Conservation (phyloP, 1,139 yeast genomes). For the Pichia sp. region DNA sequence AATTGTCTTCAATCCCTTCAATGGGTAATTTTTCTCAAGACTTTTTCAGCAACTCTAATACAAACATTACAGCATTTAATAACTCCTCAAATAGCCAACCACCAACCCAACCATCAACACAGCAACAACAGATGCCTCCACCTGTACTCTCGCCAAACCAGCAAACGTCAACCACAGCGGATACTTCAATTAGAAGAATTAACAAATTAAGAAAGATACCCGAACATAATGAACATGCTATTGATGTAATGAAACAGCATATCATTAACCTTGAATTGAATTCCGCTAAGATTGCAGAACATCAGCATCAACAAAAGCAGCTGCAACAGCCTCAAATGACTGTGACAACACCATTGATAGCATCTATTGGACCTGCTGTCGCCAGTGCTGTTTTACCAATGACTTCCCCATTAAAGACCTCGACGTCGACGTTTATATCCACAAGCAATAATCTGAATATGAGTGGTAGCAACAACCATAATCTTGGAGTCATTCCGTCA, state of each 20-base stretch:
- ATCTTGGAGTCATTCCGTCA: too few species aligned
- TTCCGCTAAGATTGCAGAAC: constrained; percentile 3
- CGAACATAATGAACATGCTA: constrained; percentile 7
- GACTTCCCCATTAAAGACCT: constrained; percentile 18
- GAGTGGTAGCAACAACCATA: too few species aligned
- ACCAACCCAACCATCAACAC: neutral
- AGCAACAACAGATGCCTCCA: neutral
- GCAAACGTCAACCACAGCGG: constrained; percentile 1
- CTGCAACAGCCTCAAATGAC: constrained; percentile 12
- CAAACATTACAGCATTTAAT: neutral
- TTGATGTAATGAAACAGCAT: constrained; percentile 17
- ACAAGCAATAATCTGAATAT: too few species aligned
- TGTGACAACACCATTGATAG: constrained; percentile 27
- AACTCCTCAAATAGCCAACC: neutral
- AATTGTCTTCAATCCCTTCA: constrained; percentile 26
- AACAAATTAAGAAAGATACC: constrained; percentile 8
- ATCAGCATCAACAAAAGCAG: neutral
- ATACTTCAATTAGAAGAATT: constrained; percentile 1
- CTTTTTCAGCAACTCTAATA: neutral
- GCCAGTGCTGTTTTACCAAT: constrained; percentile 25
- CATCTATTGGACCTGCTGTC: constrained; percentile 26
- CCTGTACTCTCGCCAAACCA: constrained; percentile 1
- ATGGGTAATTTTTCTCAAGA: constrained; percentile 19
- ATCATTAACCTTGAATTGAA: constrained; percentile 14
- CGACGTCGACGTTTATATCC: neutral